Evolutionary conservation across 805 yeast species (phyloP), one percentile per base, ranked within the genome.

Genomic region (Zygoascus bituminiphila): DNA sequence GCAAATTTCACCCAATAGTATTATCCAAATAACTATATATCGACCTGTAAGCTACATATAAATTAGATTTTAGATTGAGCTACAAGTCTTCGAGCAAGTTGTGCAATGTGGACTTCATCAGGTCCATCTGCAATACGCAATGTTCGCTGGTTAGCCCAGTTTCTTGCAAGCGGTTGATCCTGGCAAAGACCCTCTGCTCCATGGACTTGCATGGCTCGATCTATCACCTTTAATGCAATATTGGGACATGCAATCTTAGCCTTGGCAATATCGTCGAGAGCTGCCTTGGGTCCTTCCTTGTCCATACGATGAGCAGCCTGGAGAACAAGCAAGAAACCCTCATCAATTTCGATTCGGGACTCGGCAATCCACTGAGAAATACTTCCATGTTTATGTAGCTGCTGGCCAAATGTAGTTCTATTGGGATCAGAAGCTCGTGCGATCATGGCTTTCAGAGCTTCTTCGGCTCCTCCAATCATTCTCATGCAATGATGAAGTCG

Each of bases 401-500:
- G 69, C 52, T 69, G 62, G 33, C 82, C 81, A 58, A 77, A 77
- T 42, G 81, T 77, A 35, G 65, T 54, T 52, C 85, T 67, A 51
- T 68, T 64, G 48, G 73, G 70, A 38, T 81, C 54, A 25, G 52
- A 45, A 25, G 57, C 82, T 54, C 85, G 69, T 52, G 70, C 66
- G 23, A 73, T 69, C 46, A 74, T 71, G 50, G 69, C 66, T 52
- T 64, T 53, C 47, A 80, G 66, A 2, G 81, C 77, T 56, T 70
- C 75, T 56, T 78, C 82, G 6, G 81, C 84, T 37, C 71, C 75
- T 4, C 85, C 85, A 53, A 80, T 68, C 25, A 75, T 62, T 58
- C 84, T 68, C 84, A 80, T 79, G 62, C 84, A 80, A 61, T 80
- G 84, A 62, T 79, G 85, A 54, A 80, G 76, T 59, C 84, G 68